phyloP scores from a whole-genome alignment of 2,329 filamentous ascomycete species.

The Diplodia sapinea region DNA sequence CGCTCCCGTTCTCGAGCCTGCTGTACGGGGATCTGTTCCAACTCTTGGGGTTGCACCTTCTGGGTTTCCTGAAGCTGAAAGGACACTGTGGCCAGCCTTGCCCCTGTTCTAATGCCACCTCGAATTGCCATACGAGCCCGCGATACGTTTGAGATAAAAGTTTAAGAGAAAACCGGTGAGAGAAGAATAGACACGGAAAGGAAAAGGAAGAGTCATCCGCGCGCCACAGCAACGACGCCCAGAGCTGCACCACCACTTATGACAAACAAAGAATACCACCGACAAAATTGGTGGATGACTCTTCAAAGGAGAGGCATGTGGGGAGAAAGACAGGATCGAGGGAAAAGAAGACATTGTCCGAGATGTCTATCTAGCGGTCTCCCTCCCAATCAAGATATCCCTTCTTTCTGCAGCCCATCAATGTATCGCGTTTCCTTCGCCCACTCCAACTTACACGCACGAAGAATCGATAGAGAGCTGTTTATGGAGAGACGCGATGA shows the following conservation, averaged over 20 bases:
- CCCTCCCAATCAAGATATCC: conserved; percentile 8
- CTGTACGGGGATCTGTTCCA: too few species aligned
- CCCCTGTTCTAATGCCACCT: conserved; percentile 31
- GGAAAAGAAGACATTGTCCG: conserved; percentile 26
- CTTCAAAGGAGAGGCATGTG: conserved; percentile 25
- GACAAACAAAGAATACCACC: conserved; percentile 18
- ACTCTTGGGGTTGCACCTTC: too few species aligned
- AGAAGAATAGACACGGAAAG: conserved; percentile 22
- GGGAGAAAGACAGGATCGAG: conserved; percentile 26
- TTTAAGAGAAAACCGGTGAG: background rate
- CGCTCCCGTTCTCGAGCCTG: too few species aligned
- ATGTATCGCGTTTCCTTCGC: conserved; percentile 24
- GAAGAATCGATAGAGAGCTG: conserved; percentile 24
- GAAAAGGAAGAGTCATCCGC: conserved; percentile 16
- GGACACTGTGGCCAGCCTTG: conserved; percentile 31
- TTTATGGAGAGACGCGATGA: conserved; percentile 28
- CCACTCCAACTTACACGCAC: conserved; percentile 30
- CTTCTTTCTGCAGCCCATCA: conserved; percentile 19
- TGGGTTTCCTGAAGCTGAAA: too few species aligned
- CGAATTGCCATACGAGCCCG: conserved; percentile 12
- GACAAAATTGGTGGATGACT: conserved; percentile 18
- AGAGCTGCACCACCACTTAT: conserved; percentile 18
- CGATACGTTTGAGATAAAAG: conserved; percentile 20
- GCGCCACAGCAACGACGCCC: conserved; percentile 10
- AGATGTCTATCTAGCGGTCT: conserved; percentile 15